Percentiles rank a stretch among this genome's conserved stretches.
Conservation (phyloP, 2,329 filamentous ascomycete genomes). For the Fusarium solani-melongenae region DNA sequence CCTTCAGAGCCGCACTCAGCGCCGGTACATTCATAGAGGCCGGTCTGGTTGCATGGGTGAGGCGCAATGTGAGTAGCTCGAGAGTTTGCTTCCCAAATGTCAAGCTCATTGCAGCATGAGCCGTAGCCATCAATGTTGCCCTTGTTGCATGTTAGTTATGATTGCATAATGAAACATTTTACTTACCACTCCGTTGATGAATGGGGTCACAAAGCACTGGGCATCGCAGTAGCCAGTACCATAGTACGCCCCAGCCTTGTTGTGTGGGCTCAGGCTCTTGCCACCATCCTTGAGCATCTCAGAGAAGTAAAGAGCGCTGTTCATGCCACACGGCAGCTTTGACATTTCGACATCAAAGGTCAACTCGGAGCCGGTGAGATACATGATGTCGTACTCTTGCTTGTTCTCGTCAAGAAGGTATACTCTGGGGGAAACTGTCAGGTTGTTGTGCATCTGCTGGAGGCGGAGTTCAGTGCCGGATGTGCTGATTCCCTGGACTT, state of each 20-base stretch:
- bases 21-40: slow-evolving; percentile 58
- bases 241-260: slow-evolving; percentile 68
- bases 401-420: slow-evolving; percentile 68
- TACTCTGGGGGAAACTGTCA: slow-evolving; percentile 56
- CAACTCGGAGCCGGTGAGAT: slow-evolving; percentile 70
- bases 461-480: slow-evolving; percentile 46
- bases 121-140: slow-evolving; percentile 41
- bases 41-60: slow-evolving; percentile 59
- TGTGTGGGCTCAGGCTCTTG: slow-evolving; percentile 55
- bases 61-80: slow-evolving; percentile 58
- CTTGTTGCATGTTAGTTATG: slow-evolving; percentile 5
- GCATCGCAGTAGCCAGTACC: slow-evolving; percentile 74
- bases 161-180: fast-evolving
- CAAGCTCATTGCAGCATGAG: slow-evolving; percentile 65
- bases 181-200: slow-evolving; percentile 62
- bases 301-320: slow-evolving; percentile 73
- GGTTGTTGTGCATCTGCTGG: slow-evolving; percentile 29
- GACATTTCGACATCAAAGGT: slow-evolving; percentile 75
- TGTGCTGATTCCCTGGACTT: slow-evolving; percentile 47
- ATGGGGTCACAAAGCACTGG: slow-evolving; percentile 63
- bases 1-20: slow-evolving; percentile 51
- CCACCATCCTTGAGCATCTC: slow-evolving; percentile 70
- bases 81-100: slow-evolving; percentile 66
- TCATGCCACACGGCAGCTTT: slow-evolving; percentile 73
- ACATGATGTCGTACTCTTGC: slow-evolving; percentile 68